Conservation (phyloP, 2,329 filamentous ascomycete genomes). For the Exophiala viscosa region DNA sequence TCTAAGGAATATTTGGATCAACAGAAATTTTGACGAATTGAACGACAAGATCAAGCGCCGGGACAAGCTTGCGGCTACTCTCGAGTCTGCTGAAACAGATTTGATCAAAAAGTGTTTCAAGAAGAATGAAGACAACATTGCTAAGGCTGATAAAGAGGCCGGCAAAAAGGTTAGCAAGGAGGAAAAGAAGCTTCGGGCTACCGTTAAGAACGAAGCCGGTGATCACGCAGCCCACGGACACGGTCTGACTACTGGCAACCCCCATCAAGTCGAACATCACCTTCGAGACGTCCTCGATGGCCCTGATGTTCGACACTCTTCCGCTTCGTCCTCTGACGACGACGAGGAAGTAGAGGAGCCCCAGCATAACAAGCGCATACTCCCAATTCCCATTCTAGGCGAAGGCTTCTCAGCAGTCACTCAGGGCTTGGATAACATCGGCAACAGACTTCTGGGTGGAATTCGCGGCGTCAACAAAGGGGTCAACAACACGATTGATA, state of each 20-base stretch:
- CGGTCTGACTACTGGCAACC: slow-evolving; percentile 55
- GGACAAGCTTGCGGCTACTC: slow-evolving; percentile 63
- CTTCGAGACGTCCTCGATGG: slow-evolving; percentile 44
- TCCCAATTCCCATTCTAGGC: slow-evolving; percentile 48
- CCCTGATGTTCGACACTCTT: slow-evolving; percentile 16
- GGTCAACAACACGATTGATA: slow-evolving; percentile 35
- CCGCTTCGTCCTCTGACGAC: slow-evolving; percentile 30
- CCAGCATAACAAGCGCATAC: slow-evolving; percentile 13
- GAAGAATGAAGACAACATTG: slow-evolving; percentile 66
- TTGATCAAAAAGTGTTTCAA: slow-evolving; percentile 77
- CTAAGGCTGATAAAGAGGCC: slow-evolving; percentile 61
- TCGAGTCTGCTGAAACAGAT: slow-evolving; percentile 81
- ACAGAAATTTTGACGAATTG: slow-evolving; percentile 78
- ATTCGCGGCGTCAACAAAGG: slow-evolving; percentile 40
- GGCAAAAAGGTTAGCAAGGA: slow-evolving; percentile 43
- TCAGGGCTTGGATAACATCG: slow-evolving; percentile 45
- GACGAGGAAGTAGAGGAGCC: slow-evolving; percentile 28
- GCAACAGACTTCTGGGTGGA: slow-evolving; percentile 43
- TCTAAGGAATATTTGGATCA: slow-evolving; percentile 94
- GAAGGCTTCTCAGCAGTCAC: slow-evolving; percentile 51
- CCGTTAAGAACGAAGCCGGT: slow-evolving; percentile 49
- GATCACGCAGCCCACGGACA: slow-evolving; percentile 44
- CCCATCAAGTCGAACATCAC: slow-evolving; percentile 53
- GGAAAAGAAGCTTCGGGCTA: slow-evolving; percentile 44
- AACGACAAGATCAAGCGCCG: slow-evolving; percentile 78